Conservation (phyloP, 257 asterid species). For the Solanum dulcamara region DNA sequence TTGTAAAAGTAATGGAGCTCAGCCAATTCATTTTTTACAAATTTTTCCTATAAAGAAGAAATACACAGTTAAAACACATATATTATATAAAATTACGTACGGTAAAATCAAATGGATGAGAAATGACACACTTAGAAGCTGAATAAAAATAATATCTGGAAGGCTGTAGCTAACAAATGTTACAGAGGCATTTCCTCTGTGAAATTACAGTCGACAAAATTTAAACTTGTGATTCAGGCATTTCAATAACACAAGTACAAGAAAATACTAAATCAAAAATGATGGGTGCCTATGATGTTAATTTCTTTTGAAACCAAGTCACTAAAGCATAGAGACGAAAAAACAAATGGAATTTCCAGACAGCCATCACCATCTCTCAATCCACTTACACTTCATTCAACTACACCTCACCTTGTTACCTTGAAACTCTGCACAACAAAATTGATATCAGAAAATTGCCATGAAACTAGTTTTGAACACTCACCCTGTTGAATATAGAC, state of each 20-base stretch:
- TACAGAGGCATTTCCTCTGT: neutral
- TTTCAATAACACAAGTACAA: neutral
- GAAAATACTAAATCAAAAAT: neutral
- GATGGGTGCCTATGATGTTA: too few relatives aligned
- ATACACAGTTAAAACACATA: neutral
- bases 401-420: conserved; percentile 29
- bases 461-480: neutral
- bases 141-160: neutral
- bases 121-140: neutral
- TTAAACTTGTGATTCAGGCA: too few relatives aligned
- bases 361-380: neutral
- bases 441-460: neutral
- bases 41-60: neutral
- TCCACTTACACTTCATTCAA: neutral
- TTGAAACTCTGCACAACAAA: conserved; percentile 37
- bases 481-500: too few relatives aligned
- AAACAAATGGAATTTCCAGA: neutral
- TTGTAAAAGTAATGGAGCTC: too few relatives aligned
- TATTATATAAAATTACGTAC: neutral
- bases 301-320: neutral
- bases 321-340: neutral
- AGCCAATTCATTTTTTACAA: neutral
- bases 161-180: neutral
- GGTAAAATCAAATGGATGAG: neutral
- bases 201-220: too few relatives aligned